A percentile compares a stretch with the other conserved stretches of the same genome.
These are phyloP conservation scores for Plasmodium gonderi DNA, from an alignment of 169 alveolate species.

Conservation along the genomic window DNA sequence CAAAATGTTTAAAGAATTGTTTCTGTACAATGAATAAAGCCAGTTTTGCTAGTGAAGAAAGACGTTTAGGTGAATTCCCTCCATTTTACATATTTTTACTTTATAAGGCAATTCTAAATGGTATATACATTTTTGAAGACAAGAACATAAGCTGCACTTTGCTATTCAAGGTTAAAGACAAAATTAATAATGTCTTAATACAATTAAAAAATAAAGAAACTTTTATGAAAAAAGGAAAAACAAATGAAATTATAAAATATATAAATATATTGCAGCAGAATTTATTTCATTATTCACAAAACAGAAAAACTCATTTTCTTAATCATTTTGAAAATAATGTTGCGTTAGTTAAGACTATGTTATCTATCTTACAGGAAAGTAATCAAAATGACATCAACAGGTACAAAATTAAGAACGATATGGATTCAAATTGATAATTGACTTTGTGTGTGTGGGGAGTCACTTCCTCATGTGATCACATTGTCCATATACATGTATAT, in stretches of 20 bases:
- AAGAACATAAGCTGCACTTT: neutral
- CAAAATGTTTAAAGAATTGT: neutral
- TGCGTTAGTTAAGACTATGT: slow-evolving; percentile 19
- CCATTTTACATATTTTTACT: slow-evolving; percentile 42
- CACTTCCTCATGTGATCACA: neutral
- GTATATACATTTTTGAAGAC: slow-evolving; percentile 26
- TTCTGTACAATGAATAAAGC: neutral
- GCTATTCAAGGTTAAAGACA: slow-evolving; percentile 13
- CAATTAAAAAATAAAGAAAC: slow-evolving; percentile 2
- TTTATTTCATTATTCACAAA: slow-evolving; percentile 26
- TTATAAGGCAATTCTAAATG: slow-evolving; percentile 33
- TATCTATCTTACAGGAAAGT: slow-evolving; percentile 34
- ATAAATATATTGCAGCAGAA: slow-evolving; percentile 61
- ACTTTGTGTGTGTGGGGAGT: neutral
- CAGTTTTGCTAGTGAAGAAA: neutral
- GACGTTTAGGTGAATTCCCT: neutral
- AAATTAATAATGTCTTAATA: slow-evolving; percentile 2
- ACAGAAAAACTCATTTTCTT: slow-evolving; percentile 18
- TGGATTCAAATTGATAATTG: neutral
- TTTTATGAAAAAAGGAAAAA: slow-evolving; percentile 25
- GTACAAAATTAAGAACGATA: slow-evolving; percentile 4
- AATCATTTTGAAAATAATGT: slow-evolving; percentile 17
- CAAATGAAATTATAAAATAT: slow-evolving; percentile 65
- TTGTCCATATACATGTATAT: neutral
- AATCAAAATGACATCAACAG: slow-evolving; percentile 58